phyloP scores from a whole-genome alignment of 805 yeast genomes.

The Aciculoconidium aculeatum region DNA sequence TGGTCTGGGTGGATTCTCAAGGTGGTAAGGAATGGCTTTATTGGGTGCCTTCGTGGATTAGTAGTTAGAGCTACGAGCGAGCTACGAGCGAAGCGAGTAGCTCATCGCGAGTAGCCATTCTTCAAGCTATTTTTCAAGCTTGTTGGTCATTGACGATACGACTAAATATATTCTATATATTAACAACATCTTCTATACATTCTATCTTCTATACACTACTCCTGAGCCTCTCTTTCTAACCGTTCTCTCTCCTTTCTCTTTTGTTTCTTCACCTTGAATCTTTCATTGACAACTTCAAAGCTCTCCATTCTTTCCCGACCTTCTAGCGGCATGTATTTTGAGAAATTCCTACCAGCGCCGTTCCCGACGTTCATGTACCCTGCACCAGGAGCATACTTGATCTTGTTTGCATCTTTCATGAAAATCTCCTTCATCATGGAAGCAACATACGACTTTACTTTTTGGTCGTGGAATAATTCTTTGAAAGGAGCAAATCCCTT shows the following conservation, averaged over 20 bases:
- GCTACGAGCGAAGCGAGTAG: too few species aligned
- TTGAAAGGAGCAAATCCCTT: conserved; percentile 40
- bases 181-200: too few species aligned
- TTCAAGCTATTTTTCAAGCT: not conserved
- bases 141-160: too few species aligned
- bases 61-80: conserved; percentile 1
- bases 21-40: conserved; percentile 44
- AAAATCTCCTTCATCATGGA: conserved; percentile 40
- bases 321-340: conserved; percentile 50
- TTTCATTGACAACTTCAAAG: conserved; percentile 64
- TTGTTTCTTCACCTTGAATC: conserved; percentile 44
- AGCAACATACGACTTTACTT: conserved; percentile 50
- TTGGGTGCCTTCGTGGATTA: conserved; percentile 78
- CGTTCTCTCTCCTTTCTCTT: conserved; percentile 4
- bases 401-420: conserved; percentile 14
- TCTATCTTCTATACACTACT: too few species aligned
- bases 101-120: not conserved
- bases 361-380: conserved; percentile 62
- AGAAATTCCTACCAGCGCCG: conserved; percentile 62
- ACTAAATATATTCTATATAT: too few species aligned
- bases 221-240: not conserved
- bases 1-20: conserved; percentile 74
- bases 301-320: conserved; percentile 56
- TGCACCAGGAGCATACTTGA: conserved; percentile 10
- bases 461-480: conserved; percentile 51